Percentiles rank a stretch among this genome's conserved stretches.
Evolutionary conservation across 805 yeast species (phyloP).

Genomic region (Ogataea dorogensis): DNA sequence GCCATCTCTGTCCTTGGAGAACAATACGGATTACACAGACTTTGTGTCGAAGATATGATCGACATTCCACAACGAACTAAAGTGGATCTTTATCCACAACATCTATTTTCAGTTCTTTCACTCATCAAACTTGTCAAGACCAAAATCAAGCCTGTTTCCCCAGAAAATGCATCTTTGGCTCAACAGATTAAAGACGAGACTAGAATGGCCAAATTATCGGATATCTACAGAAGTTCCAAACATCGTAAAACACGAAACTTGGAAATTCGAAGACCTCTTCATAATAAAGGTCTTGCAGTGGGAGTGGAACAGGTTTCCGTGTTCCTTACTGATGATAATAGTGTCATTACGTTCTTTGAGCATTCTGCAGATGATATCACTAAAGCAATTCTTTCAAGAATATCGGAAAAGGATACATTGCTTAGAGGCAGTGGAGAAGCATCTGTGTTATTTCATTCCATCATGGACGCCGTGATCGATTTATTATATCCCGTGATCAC

Average conservation of each 20-base stretch:
- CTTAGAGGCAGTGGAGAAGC: slow-evolving; percentile 52
- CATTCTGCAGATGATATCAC: slow-evolving; percentile 53
- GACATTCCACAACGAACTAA: slow-evolving; percentile 63
- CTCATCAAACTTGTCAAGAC: slow-evolving; percentile 43
- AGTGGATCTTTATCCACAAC: slow-evolving; percentile 50
- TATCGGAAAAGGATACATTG: slow-evolving; percentile 45
- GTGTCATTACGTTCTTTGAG: slow-evolving; percentile 57
- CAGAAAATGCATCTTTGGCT: slow-evolving; percentile 15
- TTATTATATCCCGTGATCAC: slow-evolving; percentile 50
- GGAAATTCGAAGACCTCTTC: slow-evolving; percentile 45
- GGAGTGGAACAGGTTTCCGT: slow-evolving; percentile 58
- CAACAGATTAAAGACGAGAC: slow-evolving; percentile 24
- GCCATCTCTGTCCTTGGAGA: slow-evolving; percentile 48
- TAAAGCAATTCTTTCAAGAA: slow-evolving; percentile 48
- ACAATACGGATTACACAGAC: slow-evolving; percentile 47
- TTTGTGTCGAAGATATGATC: slow-evolving; percentile 61
- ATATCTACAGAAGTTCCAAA: slow-evolving; percentile 19
- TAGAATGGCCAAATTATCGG: slow-evolving; percentile 36
- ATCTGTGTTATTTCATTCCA: slow-evolving; percentile 50
- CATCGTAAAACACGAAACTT: slow-evolving; percentile 31
- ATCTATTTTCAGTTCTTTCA: slow-evolving; percentile 55
- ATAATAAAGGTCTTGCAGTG: slow-evolving; percentile 41
- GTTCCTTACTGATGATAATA: slow-evolving; percentile 43
- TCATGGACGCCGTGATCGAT: slow-evolving; percentile 55
- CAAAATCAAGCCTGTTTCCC: slow-evolving; percentile 2